Base-by-base conservation (phyloP, 768 basidiomycete species). In the Lentinula edodes region DNA sequence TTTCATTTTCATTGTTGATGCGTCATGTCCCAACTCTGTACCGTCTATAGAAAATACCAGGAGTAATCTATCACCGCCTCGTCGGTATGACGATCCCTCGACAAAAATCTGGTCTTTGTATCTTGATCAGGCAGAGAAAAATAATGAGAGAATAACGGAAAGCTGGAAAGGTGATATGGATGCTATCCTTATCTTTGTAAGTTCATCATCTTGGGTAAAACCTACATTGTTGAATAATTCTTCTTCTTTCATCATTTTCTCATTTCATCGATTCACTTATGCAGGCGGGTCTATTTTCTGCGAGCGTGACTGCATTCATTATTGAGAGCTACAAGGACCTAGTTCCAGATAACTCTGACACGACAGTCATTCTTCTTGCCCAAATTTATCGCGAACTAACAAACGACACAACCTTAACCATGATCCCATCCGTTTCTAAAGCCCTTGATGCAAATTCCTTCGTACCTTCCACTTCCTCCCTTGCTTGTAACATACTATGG, bases 91-190 rank as follows among this genome's bases (percentile, higher is more conserved):
- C 64, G 75, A 76, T 46, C 74, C 75, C 15, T 75, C 76, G 0
- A 71, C 72, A 36, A 71, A 69, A 34, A 69, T 79, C 35, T 78
- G 77, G 78, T 72, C 73, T 4, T 66, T 74, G 4, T 79, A 76
- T 63, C 63, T 74, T 38, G 67, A 68, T 10, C 70, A 72, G 51
- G 75, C 75, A 2, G 72, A 74, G 58, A 72, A 70, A 53, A 63
- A 73, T 38, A 73, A 77, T 58, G 66, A 63, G 54, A 65, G 66
- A 32, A 66, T 74, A 52, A 71, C 71, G 2, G 68, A 72, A 62
- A 71, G 72, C 41, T 78, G 76, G 76, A 78, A 75, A 62, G 72
- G 71, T 6, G 75, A 75, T 45, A 77, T 78, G 77, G 76, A 79
- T 61, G 69, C 71, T 6, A 72, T 76, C 36, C 69, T 76, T 2